Conservation (phyloP, 192 early-diverging fungal species). For the Coemansia sp. region DNA sequence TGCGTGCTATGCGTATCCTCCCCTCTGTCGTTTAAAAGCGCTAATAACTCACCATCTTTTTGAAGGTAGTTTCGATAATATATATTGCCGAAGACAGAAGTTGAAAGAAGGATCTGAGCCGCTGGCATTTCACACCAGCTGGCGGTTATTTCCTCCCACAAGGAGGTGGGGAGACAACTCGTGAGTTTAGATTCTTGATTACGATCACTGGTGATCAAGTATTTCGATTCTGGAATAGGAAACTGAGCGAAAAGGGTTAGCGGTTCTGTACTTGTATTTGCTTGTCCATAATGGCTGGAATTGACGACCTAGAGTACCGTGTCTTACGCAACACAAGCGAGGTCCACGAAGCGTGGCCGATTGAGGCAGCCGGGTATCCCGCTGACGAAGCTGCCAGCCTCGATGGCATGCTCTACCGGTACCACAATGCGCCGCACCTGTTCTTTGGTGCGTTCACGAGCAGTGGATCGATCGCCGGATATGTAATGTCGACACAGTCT, state of each 20-base stretch:
- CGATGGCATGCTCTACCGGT: constrained; percentile 35
- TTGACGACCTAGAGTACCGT: background rate
- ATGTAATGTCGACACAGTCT: constrained; percentile 61
- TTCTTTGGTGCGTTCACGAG: constrained; percentile 43
- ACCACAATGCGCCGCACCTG: constrained; percentile 26
- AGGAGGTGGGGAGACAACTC: no score
- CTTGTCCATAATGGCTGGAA: background rate
- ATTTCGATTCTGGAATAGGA: background rate
- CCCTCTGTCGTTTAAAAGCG: background rate
- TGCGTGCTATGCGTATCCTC: background rate
- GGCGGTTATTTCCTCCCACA: background rate
- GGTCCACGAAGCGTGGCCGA: constrained; percentile 14
- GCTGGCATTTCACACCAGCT: constrained; percentile 1
- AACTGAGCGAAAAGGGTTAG: no score
- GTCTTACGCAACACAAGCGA: constrained; percentile 9
- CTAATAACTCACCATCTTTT: constrained; percentile 17
- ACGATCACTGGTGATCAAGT: background rate
- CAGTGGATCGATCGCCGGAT: constrained; percentile 53
- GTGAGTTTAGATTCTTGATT: background rate
- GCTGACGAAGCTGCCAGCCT: constrained; percentile 42
- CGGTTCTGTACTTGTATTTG: no score
- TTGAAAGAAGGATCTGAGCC: constrained; percentile 14
- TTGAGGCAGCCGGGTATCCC: constrained; percentile 31
- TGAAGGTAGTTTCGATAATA: constrained; percentile 14
- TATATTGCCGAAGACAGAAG: constrained; percentile 15